Evolutionary conservation across 2,329 filamentous ascomycete species (phyloP).

Genomic region (Camillea tinctor): DNA sequence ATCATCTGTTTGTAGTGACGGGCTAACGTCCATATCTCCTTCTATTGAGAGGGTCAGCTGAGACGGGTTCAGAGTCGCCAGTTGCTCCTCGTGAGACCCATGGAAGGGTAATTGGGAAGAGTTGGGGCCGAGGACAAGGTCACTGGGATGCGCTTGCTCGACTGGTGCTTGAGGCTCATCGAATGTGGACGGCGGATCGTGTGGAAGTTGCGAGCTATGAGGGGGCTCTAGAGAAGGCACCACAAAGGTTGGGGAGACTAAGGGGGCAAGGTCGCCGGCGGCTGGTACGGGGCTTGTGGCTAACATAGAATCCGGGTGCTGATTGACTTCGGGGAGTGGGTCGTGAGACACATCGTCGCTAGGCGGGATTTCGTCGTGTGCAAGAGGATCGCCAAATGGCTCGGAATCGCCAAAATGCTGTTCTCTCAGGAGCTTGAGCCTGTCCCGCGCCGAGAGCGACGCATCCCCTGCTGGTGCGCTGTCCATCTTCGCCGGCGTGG

Average conservation of each 20-base stretch:
- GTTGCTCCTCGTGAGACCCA: constrained; percentile 25
- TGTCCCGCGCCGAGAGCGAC: constrained; percentile 25
- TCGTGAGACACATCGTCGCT: neutral
- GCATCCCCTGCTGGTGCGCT: constrained; percentile 8
- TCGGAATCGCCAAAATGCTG: constrained; percentile 15
- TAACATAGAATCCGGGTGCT: neutral
- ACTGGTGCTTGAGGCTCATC: constrained; percentile 5
- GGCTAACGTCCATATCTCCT: constrained; percentile 26
- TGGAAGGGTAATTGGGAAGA: constrained; percentile 12
- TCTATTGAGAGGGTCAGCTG: constrained; percentile 32
- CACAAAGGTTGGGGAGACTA: constrained; percentile 14
- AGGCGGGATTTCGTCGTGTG: neutral
- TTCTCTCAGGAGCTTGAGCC: constrained; percentile 23
- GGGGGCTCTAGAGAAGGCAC: constrained; percentile 10
- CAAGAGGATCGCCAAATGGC: too few species aligned
- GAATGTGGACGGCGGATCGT: constrained; percentile 9
- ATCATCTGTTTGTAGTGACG: constrained; percentile 29
- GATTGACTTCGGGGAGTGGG: constrained; percentile 7
- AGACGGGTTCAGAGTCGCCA: constrained; percentile 30
- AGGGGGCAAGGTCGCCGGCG: constrained; percentile 4
- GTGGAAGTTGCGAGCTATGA: constrained; percentile 3
- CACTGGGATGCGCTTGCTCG: constrained; percentile 6
- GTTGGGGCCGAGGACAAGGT: constrained; percentile 7
- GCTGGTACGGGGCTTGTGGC: neutral
- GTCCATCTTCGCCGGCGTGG: constrained; percentile 22